A percentile compares a stretch with the other conserved stretches of the same genome.
These are phyloP conservation scores for Fusarium pseudograminearum DNA, from an alignment of 2,329 filamentous ascomycete species.

Conservation along the genomic window DNA sequence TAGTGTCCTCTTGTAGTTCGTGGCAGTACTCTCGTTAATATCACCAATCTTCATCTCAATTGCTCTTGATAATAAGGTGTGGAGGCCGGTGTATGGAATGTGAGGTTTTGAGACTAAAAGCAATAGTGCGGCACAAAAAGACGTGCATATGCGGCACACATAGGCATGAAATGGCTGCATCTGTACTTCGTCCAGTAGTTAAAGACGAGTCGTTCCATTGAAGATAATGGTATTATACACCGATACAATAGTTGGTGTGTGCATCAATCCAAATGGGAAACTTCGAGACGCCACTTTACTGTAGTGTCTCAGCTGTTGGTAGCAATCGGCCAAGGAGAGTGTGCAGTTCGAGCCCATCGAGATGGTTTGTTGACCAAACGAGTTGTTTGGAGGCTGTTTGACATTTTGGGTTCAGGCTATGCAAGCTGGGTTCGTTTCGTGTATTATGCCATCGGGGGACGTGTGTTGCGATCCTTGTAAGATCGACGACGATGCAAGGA, in stretches of 20 bases:
- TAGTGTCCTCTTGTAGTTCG: not conserved
- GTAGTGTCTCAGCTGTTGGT: slow-evolving; percentile 7
- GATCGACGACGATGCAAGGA: not conserved
- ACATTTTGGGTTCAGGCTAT: not conserved
- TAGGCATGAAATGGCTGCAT: slow-evolving; percentile 4
- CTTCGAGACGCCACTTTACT: not conserved
- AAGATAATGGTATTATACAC: not conserved
- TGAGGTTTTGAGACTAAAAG: not conserved
- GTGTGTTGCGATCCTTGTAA: not conserved
- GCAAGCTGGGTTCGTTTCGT: not conserved
- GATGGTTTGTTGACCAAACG: not conserved
- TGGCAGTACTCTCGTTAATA: not conserved
- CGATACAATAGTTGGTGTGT: not conserved
- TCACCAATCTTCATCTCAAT: not conserved
- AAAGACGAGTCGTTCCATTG: not conserved
- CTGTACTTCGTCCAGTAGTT: slow-evolving; percentile 1
- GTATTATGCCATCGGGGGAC: not conserved
- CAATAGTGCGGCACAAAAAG: slow-evolving; percentile 8
- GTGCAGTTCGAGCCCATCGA: not conserved
- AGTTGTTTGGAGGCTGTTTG: not conserved
- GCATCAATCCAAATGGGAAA: not conserved
- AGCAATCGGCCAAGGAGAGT: not conserved
- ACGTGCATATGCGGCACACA: not conserved
- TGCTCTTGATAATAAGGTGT: not conserved
- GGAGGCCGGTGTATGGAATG: not conserved